Evolutionary conservation across 2,329 filamentous ascomycete species (phyloP), one percentile per base, ranked within the genome.

Genomic region (Leptographium galeiforme): DNA sequence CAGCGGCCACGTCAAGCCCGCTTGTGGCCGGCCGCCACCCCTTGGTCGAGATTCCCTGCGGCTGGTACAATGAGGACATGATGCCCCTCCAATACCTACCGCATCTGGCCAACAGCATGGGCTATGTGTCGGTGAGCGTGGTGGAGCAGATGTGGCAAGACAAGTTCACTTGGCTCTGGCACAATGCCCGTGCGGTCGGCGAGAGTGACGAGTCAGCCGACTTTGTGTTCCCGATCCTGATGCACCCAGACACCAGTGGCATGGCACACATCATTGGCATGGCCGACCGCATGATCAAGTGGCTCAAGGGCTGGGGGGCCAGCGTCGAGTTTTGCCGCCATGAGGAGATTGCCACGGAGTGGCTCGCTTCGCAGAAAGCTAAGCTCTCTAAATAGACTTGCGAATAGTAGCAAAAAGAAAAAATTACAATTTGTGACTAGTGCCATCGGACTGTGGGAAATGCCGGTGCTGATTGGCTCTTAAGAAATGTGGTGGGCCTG

Each of bases 211-310:
- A 62, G 5, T 50, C 63, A 56, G 50, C 61, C 61, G 75, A 55
- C 32, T 88, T 88, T 57, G 76, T 87, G 48, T 88, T 88, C 60
- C 84, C 85, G 0, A 84, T 89, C 64, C 88, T 84, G 0, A 82
- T 88, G 36, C 85, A 89, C 64, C 85, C 85, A 0, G 84, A 89
- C 57, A 61, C 75, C 4, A 78, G 72, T 60, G 78, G 78, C 0
- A 78, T 80, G 74, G 75, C 77, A 48, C 78, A 81, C 68, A 70
- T 82, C 1, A 74, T 80, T 59, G 76, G 76, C 0, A 63, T 69
- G 55, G 64, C 64, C 6, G 67, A 72, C 11, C 68, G 76, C 40
- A 70, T 78, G 55, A 62, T 81, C 55, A 60, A 53, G 30, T 80
- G 76, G 74, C 53, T 80, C 56, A 66, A 71, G 62, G 66, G 62